These are phyloP conservation scores for Tephrocybe sp. DNA, from an alignment of 768 basidiomycete genomes.

Conservation along the genomic window DNA sequence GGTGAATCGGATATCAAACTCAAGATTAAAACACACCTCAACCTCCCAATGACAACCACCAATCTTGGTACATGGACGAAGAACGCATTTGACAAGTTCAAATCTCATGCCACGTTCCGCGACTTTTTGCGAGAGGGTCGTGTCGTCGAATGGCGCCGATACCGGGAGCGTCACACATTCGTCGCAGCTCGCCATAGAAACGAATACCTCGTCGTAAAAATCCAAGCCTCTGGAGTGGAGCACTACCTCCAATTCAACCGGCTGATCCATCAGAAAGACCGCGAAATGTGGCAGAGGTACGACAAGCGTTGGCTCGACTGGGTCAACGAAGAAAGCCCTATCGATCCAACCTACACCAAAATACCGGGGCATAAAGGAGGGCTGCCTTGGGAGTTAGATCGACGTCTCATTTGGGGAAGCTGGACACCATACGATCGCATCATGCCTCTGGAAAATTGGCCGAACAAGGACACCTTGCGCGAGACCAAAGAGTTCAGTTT, in stretches of 20 bases:
- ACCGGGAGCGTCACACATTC: not conserved
- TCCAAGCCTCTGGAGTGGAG: not conserved
- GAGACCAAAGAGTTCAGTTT: not conserved
- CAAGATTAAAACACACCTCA: not conserved
- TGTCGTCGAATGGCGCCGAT: constrained; percentile 7
- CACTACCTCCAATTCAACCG: not conserved
- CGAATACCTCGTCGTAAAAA: constrained; percentile 4
- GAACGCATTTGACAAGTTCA: not conserved
- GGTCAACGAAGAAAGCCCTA: not conserved
- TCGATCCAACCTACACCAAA: not conserved
- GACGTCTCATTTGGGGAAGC: not conserved
- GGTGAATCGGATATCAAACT: not conserved
- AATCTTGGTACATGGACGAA: not conserved
- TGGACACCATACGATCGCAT: constrained; percentile 2
- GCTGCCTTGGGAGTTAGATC: not conserved
- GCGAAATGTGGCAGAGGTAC: not conserved
- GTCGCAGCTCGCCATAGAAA: not conserved
- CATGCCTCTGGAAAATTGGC: not conserved
- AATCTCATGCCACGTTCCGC: not conserved
- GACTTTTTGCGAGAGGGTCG: not conserved
- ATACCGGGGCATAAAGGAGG: not conserved
- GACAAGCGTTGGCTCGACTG: not conserved
- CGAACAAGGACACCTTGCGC: not conserved
- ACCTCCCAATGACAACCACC: not conserved
- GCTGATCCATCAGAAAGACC: not conserved